A percentile compares a stretch with the other conserved stretches of the same genome.
Evolutionary conservation across 2,329 filamentous ascomycete species (phyloP).

Genomic region (Diplodia corticola): DNA sequence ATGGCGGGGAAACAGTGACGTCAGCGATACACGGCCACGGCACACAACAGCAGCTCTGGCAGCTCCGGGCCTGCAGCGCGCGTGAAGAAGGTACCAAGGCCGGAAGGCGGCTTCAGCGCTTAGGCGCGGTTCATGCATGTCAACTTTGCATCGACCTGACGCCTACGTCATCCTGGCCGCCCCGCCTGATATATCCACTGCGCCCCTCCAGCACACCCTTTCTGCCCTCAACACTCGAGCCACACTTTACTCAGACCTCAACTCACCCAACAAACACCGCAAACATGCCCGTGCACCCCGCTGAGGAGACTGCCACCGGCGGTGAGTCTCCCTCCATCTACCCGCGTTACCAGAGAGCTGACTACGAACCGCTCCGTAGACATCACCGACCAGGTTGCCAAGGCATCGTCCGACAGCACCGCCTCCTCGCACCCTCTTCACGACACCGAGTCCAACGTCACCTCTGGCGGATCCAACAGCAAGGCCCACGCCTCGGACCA

Average conservation of each 20-base stretch:
- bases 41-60: too few relatives aligned
- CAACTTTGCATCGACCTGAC: neutral
- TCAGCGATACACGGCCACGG: neutral
- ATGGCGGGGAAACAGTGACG: neutral
- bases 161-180: slow-evolving; percentile 9
- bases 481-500: slow-evolving; percentile 39
- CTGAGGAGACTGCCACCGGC: slow-evolving; percentile 42
- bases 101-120: neutral
- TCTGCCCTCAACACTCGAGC: neutral
- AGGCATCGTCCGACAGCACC: slow-evolving; percentile 47
- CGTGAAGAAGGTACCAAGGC: slow-evolving; percentile 5
- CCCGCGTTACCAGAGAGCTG: neutral
- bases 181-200: slow-evolving; percentile 15
- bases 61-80: neutral
- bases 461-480: slow-evolving; percentile 32
- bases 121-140: slow-evolving; percentile 13
- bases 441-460: slow-evolving; percentile 35
- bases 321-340: slow-evolving; percentile 34
- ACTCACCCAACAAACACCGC: slow-evolving; percentile 23
- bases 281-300: slow-evolving; percentile 45
- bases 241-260: neutral
- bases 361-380: slow-evolving; percentile 29
- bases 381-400: slow-evolving; percentile 49
- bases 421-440: slow-evolving; percentile 38
- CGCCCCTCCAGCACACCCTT: neutral